Percentiles rank a stretch among this genome's conserved stretches.
Evolutionary conservation across 2,329 filamentous ascomycete genomes (phyloP).

Genomic region (Claviceps africana): DNA sequence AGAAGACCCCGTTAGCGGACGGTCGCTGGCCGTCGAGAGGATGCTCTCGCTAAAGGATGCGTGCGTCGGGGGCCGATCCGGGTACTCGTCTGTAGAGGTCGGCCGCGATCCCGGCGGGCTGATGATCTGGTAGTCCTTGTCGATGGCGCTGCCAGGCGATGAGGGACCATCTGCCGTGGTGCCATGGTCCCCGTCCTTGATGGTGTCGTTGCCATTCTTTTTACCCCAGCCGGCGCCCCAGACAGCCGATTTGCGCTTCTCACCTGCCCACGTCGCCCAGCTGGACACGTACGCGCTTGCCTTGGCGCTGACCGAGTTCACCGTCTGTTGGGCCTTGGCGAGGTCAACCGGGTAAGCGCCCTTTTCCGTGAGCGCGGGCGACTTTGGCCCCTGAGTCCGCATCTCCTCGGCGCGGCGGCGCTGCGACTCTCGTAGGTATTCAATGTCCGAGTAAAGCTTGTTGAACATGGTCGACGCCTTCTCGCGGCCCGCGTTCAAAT

Average conservation of each 20-base stretch:
- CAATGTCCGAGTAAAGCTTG: constrained; percentile 81
- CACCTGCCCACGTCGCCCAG: constrained; percentile 57
- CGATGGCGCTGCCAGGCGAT: constrained; percentile 22
- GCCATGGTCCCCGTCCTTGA: constrained; percentile 11
- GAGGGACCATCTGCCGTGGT: constrained; percentile 17
- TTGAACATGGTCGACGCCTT: constrained; percentile 81
- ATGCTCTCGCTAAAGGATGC: constrained; percentile 10
- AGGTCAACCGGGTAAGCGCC: constrained; percentile 14
- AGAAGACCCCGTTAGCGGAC: neutral
- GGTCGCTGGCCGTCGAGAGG: constrained; percentile 4
- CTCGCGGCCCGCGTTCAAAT: constrained; percentile 74
- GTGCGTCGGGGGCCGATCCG: constrained; percentile 21
- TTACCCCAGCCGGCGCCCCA: constrained; percentile 29
- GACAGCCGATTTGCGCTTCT: constrained; percentile 52
- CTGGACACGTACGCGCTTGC: constrained; percentile 53
- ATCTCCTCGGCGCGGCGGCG: constrained; percentile 27
- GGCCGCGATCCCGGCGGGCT: constrained; percentile 17
- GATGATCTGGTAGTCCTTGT: constrained; percentile 24
- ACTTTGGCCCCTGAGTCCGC: constrained; percentile 9
- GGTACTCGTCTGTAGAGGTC: constrained; percentile 16
- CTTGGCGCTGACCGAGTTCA: constrained; percentile 36
- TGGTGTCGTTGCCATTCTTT: constrained; percentile 8
- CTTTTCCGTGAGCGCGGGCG: constrained; percentile 4
- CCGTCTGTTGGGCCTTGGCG: constrained; percentile 30
- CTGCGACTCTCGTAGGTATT: constrained; percentile 39